Evolutionary conservation across 2,329 filamentous ascomycete genomes (phyloP), one percentile per base, ranked within the genome.

Genomic region (Stagonosporopsis cucurbitacearum): DNA sequence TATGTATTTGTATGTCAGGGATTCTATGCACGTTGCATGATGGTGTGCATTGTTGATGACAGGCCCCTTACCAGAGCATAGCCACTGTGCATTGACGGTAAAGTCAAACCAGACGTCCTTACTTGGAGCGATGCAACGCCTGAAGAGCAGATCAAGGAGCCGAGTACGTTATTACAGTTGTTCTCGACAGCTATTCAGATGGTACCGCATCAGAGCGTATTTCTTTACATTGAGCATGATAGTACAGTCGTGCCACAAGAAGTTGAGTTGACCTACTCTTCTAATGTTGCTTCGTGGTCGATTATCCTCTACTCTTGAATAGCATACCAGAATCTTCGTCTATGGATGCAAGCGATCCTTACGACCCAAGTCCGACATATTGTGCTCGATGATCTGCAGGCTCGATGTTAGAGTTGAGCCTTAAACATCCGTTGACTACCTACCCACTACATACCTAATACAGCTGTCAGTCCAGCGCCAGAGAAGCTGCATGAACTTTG

Each of bases 31-130:
- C 23, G 36, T 33, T 49, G 45, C 45, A 25, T 25, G 28, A 37
- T 30, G 35, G 30, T 46, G 46, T 55, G 46, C 46, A 44, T 39
- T 11, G 15, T 44, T 25, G 11, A 20, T 48, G 19, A 4, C 26
- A 19, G 20, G 33, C 46, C 35, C 52, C 52, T 46, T 30, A 37
- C 12, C 23, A 32, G 19, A 45, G 47, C 53, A 56, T 42, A 42
- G 53, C 47, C 53, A 42, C 53, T 15, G 28, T 37, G 53, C 53
- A 46, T 30, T 36, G 23, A 43, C 36, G 50, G 30, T 19, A 36
- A 42, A 50, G 23, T 42, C 19, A 40, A 50, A 36, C 13, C 28
- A 37, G 41, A 47, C 47, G 42, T 46, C 20, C 28, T 35, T 35
- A 17, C n/a, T 37, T 20, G 6, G 17, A 37, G 35, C 35, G 19